Evolutionary conservation across 805 yeast species (phyloP), one percentile per base, ranked within the genome.

Genomic region (Zygoascus flipseniorum): DNA sequence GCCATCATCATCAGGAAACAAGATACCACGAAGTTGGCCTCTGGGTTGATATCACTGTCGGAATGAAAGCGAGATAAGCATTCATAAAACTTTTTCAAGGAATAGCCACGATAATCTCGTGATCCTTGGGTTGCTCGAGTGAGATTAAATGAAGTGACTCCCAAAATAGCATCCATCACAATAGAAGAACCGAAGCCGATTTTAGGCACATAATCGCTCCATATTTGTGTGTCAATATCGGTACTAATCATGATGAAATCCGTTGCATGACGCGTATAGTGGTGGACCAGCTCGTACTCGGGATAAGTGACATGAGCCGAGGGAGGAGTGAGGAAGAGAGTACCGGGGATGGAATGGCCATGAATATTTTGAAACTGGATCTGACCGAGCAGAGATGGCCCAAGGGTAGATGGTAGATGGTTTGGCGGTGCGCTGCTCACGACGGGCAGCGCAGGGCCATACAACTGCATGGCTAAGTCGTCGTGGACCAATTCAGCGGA

Each of bases 1-100:
- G 58, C 53, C 46, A 57, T 48, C 52, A 55, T 53, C 58, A 55
- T 57, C 26, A 59, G 41, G 28, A 59, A 54, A 42, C 54, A 50
- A 11, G 53, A 35, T 20, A 54, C 32, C 10, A 53, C 47, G 35
- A 57, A 56, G 43, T 32, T 26, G 5, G 52, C 53, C 48, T 59
- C 62, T 5, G 47, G 20, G 28, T 11, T 18, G 13, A 42, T 42
- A 4, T 42, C 26, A 10, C 20, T 14, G 26, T 42, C 26, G 5
- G 44, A 42, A 16, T 19, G 20, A 8, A 32, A 18, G 8, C 28
- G 16, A 6, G 52, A 31, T 35, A 54, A 14, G 18, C 44, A 49
- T 26, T 47, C 44, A 31, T 32, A 39, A 41, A 39, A 49, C 35
- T 49, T 49, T 8, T 39, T 42, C 10, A 19, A 8, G 10, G 47